phyloP scores from a whole-genome alignment of 2,329 filamentous ascomycete genomes.

The Venturia pyrina region DNA sequence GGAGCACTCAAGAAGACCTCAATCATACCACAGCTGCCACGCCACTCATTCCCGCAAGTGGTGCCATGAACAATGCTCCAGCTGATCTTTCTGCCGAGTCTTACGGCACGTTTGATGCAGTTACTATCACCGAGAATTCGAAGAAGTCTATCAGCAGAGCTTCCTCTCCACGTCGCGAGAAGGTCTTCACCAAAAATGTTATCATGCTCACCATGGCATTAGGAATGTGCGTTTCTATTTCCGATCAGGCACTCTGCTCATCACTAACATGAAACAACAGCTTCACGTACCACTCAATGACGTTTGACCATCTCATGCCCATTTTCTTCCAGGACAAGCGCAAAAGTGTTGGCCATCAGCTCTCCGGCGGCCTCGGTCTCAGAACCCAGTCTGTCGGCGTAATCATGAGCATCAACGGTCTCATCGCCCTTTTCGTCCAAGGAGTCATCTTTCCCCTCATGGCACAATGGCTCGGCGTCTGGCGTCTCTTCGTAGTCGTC shows the following conservation, averaged over 20 bases:
- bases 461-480: conserved; percentile 55
- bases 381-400: conserved; percentile 56
- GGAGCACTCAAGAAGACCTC: conserved; percentile 29
- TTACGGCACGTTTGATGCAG: conserved; percentile 61
- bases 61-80: conserved; percentile 60
- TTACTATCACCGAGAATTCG: conserved; percentile 40
- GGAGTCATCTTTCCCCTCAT: conserved; percentile 58
- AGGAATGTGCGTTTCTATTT: conserved; percentile 44
- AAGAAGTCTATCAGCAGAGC: conserved; percentile 23
- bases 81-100: conserved; percentile 68
- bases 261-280: background rate
- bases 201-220: conserved; percentile 70
- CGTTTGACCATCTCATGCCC: conserved; percentile 81
- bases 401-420: conserved; percentile 59
- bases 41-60: conserved; percentile 64
- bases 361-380: conserved; percentile 55
- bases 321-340: conserved; percentile 83
- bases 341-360: conserved; percentile 20
- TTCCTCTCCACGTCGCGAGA: conserved; percentile 31
- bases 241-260: background rate
- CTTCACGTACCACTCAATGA: conserved; percentile 93
- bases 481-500: conserved; percentile 55
- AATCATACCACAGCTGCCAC: conserved; percentile 49
- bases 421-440: conserved; percentile 64
- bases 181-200: conserved; percentile 53